Evolutionary conservation across 2,329 filamentous ascomycete species (phyloP).

Genomic region (Chaetomium sp.): DNA sequence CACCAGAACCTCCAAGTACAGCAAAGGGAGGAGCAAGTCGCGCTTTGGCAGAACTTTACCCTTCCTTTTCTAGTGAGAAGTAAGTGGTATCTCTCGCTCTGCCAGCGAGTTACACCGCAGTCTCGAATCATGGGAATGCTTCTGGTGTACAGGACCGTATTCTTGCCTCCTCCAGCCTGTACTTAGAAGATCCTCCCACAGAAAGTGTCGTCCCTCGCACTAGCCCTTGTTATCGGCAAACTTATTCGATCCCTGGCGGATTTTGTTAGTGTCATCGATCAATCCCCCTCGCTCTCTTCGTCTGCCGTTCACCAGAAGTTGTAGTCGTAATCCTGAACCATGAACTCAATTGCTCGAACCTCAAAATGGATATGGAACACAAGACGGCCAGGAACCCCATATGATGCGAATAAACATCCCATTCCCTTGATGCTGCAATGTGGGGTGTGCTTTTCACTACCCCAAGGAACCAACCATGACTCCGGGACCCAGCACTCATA

Average conservation of each 20-base stretch:
- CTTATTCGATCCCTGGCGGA: neutral
- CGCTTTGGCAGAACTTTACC: neutral
- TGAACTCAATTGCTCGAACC: slow-evolving; percentile 28
- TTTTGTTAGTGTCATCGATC: neutral
- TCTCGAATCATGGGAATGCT: neutral
- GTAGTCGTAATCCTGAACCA: slow-evolving; percentile 1
- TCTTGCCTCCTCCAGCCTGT: neutral
- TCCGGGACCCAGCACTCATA: slow-evolving; percentile 35
- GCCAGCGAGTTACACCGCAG: neutral
- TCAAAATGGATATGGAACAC: slow-evolving; percentile 23
- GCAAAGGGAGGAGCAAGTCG: neutral
- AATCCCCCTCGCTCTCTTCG: neutral
- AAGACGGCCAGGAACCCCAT: slow-evolving; percentile 26
- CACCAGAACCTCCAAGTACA: too few relatives aligned
- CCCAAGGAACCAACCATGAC: slow-evolving; percentile 36
- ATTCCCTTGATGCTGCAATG: slow-evolving; percentile 38
- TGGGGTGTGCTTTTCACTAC: slow-evolving; percentile 31
- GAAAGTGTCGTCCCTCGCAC: neutral
- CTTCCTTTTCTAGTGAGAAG: neutral
- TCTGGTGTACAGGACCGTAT: neutral
- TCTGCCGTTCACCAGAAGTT: neutral
- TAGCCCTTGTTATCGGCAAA: neutral
- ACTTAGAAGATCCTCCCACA: neutral
- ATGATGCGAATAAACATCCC: slow-evolving; percentile 36
- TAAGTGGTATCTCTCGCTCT: neutral